phyloP scores from a whole-genome alignment of 1,284 basidiomycete species.

The Neolentinus lepideus region DNA sequence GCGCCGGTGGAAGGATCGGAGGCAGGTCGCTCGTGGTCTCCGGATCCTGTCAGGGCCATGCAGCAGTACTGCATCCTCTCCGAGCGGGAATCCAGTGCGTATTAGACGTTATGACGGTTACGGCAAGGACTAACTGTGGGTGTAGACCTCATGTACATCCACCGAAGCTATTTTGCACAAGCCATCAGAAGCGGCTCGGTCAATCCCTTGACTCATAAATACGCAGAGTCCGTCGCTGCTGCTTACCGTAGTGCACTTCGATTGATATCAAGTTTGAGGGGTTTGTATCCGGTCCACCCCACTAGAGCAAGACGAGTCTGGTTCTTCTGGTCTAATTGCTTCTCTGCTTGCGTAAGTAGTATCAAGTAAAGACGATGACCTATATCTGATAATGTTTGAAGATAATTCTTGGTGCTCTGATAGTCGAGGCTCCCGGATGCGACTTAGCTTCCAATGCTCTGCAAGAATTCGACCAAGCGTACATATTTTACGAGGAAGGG shows the following conservation, averaged over 20 bases:
- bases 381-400: constrained; percentile 12
- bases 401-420: constrained; percentile 40
- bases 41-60: constrained; percentile 29
- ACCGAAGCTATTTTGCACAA: constrained; percentile 42
- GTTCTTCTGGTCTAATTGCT: constrained; percentile 48
- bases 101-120: background rate
- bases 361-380: background rate
- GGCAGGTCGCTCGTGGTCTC: constrained; percentile 29
- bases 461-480: constrained; percentile 27
- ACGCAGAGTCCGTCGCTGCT: constrained; percentile 38
- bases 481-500: constrained; percentile 35
- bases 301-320: constrained; percentile 27
- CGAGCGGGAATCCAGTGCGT: constrained; percentile 38
- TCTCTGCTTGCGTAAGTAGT: constrained; percentile 37
- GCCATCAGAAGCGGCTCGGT: constrained; percentile 33
- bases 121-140: background rate
- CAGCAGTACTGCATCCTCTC: constrained; percentile 37
- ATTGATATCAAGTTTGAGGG: constrained; percentile 30
- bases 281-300: constrained; percentile 31
- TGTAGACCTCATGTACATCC: constrained; percentile 44
- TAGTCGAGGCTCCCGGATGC: constrained; percentile 38
- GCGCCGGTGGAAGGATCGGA: constrained; percentile 26
- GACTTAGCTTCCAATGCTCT: constrained; percentile 32
- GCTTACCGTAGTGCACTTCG: constrained; percentile 36
- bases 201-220: constrained; percentile 37